Evolutionary conservation across 2,329 filamentous ascomycete genomes (phyloP).

Genomic region (Alternaria brassicicola): DNA sequence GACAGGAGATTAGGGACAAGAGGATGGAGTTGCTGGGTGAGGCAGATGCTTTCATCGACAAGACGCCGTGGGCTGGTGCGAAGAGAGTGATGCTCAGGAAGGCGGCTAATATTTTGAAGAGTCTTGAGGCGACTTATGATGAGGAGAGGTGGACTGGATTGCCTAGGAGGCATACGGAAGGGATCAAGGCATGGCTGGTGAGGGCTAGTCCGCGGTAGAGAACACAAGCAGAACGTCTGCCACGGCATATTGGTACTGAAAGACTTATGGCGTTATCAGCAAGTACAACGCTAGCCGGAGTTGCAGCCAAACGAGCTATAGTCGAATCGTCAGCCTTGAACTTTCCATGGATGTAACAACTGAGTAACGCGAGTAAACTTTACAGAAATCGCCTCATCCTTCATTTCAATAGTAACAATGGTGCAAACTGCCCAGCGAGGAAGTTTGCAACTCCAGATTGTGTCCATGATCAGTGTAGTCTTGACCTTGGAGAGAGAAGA

Average conservation of each 20-base stretch:
- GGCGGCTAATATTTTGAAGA: constrained; percentile 28
- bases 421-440: constrained; percentile 5
- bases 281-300: neutral
- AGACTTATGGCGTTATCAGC: neutral
- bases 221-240: neutral
- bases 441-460: constrained; percentile 50
- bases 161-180: constrained; percentile 21
- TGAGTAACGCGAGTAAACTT: rapidly evolving
- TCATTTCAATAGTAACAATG: constrained; percentile 31
- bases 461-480: constrained; percentile 58
- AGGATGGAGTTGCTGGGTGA: constrained; percentile 31
- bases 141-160: constrained; percentile 24
- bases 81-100: constrained; percentile 33
- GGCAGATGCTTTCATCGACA: constrained; percentile 32
- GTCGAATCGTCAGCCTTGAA: neutral
- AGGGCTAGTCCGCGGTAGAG: constrained; percentile 23
- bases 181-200: constrained; percentile 28
- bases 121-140: constrained; percentile 36
- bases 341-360: neutral
- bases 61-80: constrained; percentile 36
- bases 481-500: constrained; percentile 63
- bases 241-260: neutral
- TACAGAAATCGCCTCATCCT: neutral
- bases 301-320: neutral
- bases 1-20: constrained; percentile 27